Evolutionary conservation across 2,329 filamentous ascomycete species (phyloP).

Genomic region (Aspergillus fumigatus): DNA sequence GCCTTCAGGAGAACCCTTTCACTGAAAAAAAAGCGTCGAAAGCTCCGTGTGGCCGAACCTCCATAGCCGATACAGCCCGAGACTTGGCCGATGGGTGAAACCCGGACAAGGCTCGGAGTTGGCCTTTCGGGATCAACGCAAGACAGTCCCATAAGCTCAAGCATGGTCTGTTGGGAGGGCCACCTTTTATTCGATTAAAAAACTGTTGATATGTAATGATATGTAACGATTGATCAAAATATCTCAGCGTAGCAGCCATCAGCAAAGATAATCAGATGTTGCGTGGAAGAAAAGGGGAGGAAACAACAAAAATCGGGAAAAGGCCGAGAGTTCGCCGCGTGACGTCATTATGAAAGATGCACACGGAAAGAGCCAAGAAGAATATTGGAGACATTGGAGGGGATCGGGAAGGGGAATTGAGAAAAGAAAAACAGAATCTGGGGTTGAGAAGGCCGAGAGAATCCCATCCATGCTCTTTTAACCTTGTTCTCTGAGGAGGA

Average conservation of each 20-base stretch:
- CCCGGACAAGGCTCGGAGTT: constrained; percentile 13
- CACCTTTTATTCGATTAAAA: background rate
- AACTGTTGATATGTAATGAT: background rate
- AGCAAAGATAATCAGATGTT: background rate
- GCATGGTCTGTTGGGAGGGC: background rate
- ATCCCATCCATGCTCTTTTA: background rate
- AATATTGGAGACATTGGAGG: background rate
- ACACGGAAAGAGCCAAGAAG: background rate
- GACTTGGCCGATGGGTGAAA: constrained; percentile 18
- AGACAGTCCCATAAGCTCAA: background rate
- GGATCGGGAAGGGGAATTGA: background rate
- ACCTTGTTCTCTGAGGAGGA: background rate
- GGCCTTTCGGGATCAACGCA: background rate
- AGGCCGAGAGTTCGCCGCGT: background rate
- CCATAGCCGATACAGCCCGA: constrained; percentile 33
- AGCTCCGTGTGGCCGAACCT: constrained; percentile 34
- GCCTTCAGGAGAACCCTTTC: background rate
- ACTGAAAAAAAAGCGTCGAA: background rate
- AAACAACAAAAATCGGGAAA: background rate
- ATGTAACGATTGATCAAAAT: background rate
- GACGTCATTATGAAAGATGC: background rate
- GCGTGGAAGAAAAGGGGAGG: background rate
- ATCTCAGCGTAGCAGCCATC: too few species aligned
- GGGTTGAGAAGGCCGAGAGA: background rate
- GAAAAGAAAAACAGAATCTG: background rate